Base-by-base conservation (phyloP, 192 early-diverging fungal species). In the Gorgonomyces haynaldii region DNA sequence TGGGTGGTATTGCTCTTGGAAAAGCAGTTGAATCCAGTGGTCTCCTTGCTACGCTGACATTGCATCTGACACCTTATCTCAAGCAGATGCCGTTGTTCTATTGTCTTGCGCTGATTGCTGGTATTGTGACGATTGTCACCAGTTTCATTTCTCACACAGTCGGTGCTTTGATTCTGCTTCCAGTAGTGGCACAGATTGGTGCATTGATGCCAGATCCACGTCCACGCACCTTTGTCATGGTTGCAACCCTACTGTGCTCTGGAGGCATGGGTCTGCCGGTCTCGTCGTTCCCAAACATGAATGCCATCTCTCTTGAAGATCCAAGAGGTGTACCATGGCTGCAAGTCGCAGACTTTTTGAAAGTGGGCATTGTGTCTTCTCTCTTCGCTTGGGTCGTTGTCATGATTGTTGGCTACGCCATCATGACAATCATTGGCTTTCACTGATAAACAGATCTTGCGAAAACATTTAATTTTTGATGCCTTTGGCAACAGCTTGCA, bases 81-180 rank as follows among this genome's bases (percentile, higher is more conserved):
- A 57, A 71, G 26, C 81, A 68, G 9, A 59, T 88, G 42, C 66
- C 83, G 10, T 62, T 80, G 4, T 92, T 84, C 57, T 58, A 67
- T 21, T 82, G 89, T 1, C 52, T 85, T 43, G 75, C 79, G 34
- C 63, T 89, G 7, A 87, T 97, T 58, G 73, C 82, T 23, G 72
- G 64, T 0, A 65, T 94, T 22, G 83, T 94, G 2, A 57, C 90
- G 12, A 74, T 94, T 3, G 77, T 88, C 44, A 84, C 89, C 16
- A 88, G 84, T 1, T 97, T 97, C 55, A 89, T 97, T 40, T 86
- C 83, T 21, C 93, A 97, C 60, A 97, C 93, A 1, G 93, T 97
- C 0, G 93, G 82, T 2, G 87, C 93, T 10, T 62, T 94, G 55
- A 97, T 97, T 50, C 85, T 97, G n/a, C 61, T 97, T 36, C 93